Conservation (phyloP, 208 protist species). For the Borovskyia barvae region DNA sequence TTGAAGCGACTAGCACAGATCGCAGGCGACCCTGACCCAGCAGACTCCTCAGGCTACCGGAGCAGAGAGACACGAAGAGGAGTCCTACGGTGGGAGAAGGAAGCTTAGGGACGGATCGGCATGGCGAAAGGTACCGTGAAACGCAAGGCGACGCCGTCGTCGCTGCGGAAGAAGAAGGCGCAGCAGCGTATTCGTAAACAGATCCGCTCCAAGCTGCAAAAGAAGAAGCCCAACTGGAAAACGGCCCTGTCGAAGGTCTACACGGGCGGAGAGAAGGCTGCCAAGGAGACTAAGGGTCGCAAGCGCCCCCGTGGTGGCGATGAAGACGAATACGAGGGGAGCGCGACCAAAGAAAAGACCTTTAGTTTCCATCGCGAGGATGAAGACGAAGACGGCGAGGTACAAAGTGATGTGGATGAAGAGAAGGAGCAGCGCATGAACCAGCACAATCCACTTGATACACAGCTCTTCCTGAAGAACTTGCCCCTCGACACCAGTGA, state of each 20-base stretch:
- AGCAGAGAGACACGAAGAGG: no score
- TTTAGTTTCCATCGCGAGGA: conserved; percentile 33
- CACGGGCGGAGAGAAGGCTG: conserved; percentile 11
- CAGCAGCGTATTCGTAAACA: conserved; percentile 90
- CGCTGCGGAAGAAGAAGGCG: conserved; percentile 82
- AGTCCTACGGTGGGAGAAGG: not conserved
- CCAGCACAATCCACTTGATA: conserved; percentile 77
- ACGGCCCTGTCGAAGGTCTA: conserved; percentile 73
- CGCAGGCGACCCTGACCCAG: no score
- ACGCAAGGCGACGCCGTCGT: conserved; percentile 80
- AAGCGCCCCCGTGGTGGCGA: conserved; percentile 42
- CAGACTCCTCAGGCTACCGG: no score
- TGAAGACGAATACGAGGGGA: conserved; percentile 20
- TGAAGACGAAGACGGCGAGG: conserved; percentile 62
- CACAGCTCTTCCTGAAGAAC: conserved; percentile 86
- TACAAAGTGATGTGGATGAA: conserved; percentile 91
- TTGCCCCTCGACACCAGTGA: conserved; percentile 86
- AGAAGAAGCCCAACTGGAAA: conserved; percentile 81
- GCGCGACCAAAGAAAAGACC: no score
- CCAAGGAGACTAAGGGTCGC: conserved; percentile 22
- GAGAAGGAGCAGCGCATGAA: conserved; percentile 87
- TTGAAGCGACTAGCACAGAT: no score
- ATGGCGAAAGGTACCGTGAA: conserved; percentile 82
- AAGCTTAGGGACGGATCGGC: not conserved
- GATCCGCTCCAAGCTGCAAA: conserved; percentile 65